phyloP scores from a whole-genome alignment of 805 yeast genomes.

The Lachancea quebecensis region DNA sequence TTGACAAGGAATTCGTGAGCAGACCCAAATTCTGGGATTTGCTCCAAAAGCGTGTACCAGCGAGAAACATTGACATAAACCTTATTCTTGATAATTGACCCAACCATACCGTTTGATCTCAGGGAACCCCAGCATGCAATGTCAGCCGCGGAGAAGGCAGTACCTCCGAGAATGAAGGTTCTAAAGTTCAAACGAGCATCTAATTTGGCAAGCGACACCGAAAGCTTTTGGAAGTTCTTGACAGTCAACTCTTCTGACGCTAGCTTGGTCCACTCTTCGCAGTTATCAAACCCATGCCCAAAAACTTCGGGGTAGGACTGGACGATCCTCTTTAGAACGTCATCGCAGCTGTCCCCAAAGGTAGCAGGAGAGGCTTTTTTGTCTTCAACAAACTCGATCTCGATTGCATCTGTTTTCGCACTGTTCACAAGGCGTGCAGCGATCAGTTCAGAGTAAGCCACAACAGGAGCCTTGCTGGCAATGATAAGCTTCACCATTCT shows the following conservation, averaged over 20 bases:
- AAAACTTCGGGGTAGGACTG: constrained; percentile 44
- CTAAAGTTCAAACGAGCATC: constrained; percentile 82
- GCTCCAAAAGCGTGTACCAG: constrained; percentile 80
- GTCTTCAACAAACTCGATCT: constrained; percentile 64
- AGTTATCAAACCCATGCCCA: constrained; percentile 25
- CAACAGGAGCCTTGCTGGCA: constrained; percentile 80
- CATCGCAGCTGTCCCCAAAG: constrained; percentile 40
- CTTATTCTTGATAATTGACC: constrained; percentile 79
- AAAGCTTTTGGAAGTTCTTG: constrained; percentile 83
- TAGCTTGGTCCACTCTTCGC: constrained; percentile 59
- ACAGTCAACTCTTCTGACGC: constrained; percentile 63
- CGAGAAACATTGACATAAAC: constrained; percentile 82
- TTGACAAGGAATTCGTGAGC: constrained; percentile 61
- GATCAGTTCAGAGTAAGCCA: constrained; percentile 71
- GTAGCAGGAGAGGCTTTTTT: constrained; percentile 50
- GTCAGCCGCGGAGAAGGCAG: constrained; percentile 68
- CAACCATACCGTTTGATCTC: constrained; percentile 89
- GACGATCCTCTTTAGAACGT: constrained; percentile 45
- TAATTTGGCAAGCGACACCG: constrained; percentile 68
- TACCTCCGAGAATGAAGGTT: constrained; percentile 61
- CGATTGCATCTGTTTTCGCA: constrained; percentile 43
- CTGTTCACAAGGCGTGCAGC: constrained; percentile 71
- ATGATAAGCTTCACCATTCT: constrained; percentile 40
- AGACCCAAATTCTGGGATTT: constrained; percentile 60
- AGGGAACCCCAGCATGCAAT: constrained; percentile 88